Evolutionary conservation across 2,329 filamentous ascomycete species (phyloP), one percentile per base, ranked within the genome.

Genomic region (Stemphylium beticola): DNA sequence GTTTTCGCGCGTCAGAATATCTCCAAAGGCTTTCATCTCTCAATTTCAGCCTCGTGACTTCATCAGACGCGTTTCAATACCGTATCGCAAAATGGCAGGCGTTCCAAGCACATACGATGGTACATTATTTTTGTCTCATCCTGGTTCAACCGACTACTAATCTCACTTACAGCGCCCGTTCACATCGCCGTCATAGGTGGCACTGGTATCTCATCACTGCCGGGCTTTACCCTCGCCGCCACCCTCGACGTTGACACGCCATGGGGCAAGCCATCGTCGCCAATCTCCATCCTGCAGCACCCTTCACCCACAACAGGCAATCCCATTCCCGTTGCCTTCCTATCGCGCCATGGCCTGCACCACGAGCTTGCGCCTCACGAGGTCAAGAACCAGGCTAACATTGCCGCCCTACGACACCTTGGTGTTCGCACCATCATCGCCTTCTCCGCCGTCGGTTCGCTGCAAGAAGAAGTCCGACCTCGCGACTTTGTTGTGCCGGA

Each of bases 401-500:
- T 99, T 70, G 93, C 95, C n/a, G 95, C 95, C n/a, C 83, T 99
- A 60, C 88, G 95, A 62, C 87, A 86, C 68, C 83, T 99, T 57
- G 95, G 95, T 64, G 95, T 98, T 40, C 88, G 93, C 70, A 90
- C 87, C 74, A 86, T 98, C 74, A 91, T 99, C 73, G 92, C 93
- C 61, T 99, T 99, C 81, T 93, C 89, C 61, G 95, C 95, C 43
- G 95, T 99, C 53, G 95, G 95, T 59, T 93, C 89, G 69, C 81
- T 99, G 73, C 91, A 90, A 74, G 95, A 97, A 80, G 86, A 92
- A 71, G 93, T 99, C 76, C 91, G 90, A 78, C 95, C 95, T 38
- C 89, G 95, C 79, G 95, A 99, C 81, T 99, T 99, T 76, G 91
- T 98, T 46, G 85, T 99, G 11, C 95, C 93, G 0, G 92, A 97